A percentile compares a stretch with the other conserved stretches of the same genome.
phyloP scores from a whole-genome alignment of 768 basidiomycete genomes.

The Mycena galopus region DNA sequence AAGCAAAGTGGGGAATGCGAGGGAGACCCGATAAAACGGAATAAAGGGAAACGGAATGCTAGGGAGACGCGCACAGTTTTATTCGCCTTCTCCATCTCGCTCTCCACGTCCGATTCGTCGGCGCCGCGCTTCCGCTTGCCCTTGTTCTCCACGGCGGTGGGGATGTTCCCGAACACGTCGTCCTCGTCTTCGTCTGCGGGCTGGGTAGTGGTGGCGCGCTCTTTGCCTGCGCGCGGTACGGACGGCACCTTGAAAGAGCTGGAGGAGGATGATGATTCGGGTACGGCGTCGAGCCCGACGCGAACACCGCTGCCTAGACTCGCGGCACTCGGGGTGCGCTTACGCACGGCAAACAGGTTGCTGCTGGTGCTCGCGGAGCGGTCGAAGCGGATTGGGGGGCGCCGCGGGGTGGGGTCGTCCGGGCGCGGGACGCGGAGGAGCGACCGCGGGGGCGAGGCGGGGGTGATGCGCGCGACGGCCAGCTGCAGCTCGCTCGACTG shows the following conservation, averaged over 20 bases:
- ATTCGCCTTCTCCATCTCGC: slow-evolving; percentile 40
- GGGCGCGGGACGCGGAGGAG: slow-evolving; percentile 67
- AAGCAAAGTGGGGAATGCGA: too few relatives aligned
- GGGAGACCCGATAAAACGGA: not conserved
- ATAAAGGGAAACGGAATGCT: slow-evolving; percentile 5
- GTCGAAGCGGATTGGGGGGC: slow-evolving; percentile 63
- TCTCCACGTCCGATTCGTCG: slow-evolving; percentile 25
- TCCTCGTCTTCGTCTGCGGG: slow-evolving; percentile 35
- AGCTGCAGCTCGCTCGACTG: slow-evolving; percentile 59
- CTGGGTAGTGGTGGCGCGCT: slow-evolving; percentile 1
- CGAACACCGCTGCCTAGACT: slow-evolving; percentile 55
- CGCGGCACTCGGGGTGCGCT: slow-evolving; percentile 43
- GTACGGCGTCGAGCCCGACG: slow-evolving; percentile 32
- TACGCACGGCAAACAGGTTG: slow-evolving; percentile 32
- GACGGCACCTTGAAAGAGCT: slow-evolving; percentile 27
- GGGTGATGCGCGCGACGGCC: slow-evolving; percentile 70
- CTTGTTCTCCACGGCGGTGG: slow-evolving; percentile 36
- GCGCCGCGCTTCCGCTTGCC: slow-evolving; percentile 42
- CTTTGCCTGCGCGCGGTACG: slow-evolving; percentile 31
- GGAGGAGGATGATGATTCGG: not conserved
- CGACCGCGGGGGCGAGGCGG: slow-evolving; percentile 53
- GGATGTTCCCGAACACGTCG: slow-evolving; percentile 44
- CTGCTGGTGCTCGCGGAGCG: slow-evolving; percentile 33
- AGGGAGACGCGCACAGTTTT: slow-evolving; percentile 56
- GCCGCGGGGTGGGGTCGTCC: slow-evolving; percentile 84